These are phyloP conservation scores for Exophiala sp. DNA, from an alignment of 2,329 filamentous ascomycete genomes.

Conservation along the genomic window DNA sequence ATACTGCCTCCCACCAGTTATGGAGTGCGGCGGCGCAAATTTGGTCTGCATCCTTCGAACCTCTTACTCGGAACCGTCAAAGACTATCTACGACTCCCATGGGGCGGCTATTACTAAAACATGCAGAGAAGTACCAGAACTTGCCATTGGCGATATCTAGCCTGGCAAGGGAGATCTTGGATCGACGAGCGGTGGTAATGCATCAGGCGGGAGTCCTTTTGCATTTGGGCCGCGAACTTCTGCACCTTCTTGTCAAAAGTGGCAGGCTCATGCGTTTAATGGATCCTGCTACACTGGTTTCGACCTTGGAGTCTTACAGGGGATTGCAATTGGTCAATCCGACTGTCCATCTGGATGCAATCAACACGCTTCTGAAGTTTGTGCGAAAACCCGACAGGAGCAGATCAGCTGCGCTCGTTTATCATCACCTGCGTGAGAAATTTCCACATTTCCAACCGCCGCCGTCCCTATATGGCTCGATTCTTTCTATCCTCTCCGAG, in stretches of 20 bases:
- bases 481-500: slow-evolving; percentile 13
- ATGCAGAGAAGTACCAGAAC: slow-evolving; percentile 11
- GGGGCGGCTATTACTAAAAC: slow-evolving; percentile 5
- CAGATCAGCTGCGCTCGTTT: slow-evolving; percentile 34
- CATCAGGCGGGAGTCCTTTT: slow-evolving; percentile 9
- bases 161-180: slow-evolving; percentile 7
- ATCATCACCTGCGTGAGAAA: slow-evolving; percentile 37
- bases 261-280: slow-evolving; percentile 19
- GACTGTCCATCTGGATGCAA: slow-evolving; percentile 20
- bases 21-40: slow-evolving; percentile 34
- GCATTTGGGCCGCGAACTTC: slow-evolving; percentile 7
- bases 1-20: slow-evolving; percentile 31
- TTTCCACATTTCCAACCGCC: slow-evolving; percentile 11
- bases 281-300: slow-evolving; percentile 19
- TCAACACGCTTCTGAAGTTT: slow-evolving; percentile 33
- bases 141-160: slow-evolving; percentile 15
- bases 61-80: slow-evolving; percentile 7
- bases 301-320: slow-evolving; percentile 17
- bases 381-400: slow-evolving; percentile 23
- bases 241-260: slow-evolving; percentile 17
- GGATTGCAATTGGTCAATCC: slow-evolving; percentile 4
- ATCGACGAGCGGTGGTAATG: slow-evolving; percentile 8
- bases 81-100: slow-evolving; percentile 10
- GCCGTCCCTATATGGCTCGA: slow-evolving; percentile 7
- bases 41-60: slow-evolving; percentile 29